These are phyloP conservation scores for Sordariomycetes sp. DNA, from an alignment of 2,329 filamentous ascomycete genomes.

Conservation along the genomic window DNA sequence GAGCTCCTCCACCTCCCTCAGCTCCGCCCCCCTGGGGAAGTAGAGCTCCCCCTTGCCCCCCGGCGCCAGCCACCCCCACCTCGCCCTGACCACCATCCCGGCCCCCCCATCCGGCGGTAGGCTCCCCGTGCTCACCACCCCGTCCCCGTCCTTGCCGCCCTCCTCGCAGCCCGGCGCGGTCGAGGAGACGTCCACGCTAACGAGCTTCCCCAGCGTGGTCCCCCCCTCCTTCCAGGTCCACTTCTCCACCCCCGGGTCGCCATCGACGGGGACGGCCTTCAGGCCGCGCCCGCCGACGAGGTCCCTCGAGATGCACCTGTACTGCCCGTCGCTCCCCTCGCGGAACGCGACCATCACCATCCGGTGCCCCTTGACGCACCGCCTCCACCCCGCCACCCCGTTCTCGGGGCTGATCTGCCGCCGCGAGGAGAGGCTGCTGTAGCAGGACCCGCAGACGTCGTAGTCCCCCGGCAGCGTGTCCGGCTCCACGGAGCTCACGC, in stretches of 20 bases:
- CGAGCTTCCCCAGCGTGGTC: slow-evolving; percentile 31
- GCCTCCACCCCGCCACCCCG: slow-evolving; percentile 70
- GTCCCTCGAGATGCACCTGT: slow-evolving; percentile 58
- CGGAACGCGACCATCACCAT: slow-evolving; percentile 76
- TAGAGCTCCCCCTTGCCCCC: slow-evolving; percentile 47
- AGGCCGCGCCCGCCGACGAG: slow-evolving; percentile 68
- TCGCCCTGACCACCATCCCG: slow-evolving; percentile 45
- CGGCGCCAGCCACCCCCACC: slow-evolving; percentile 71
- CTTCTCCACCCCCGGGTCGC: slow-evolving; percentile 27
- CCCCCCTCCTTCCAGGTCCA: slow-evolving; percentile 40
- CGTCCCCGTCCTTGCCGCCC: slow-evolving; percentile 10
- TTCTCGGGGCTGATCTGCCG: slow-evolving; percentile 64
- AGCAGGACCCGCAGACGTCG: slow-evolving; percentile 74
- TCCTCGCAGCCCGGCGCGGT: slow-evolving; percentile 21
- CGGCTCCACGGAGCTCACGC: slow-evolving; percentile 40
- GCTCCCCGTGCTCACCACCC: slow-evolving; percentile 12
- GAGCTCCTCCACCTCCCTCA: slow-evolving; percentile 74
- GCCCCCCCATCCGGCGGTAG: slow-evolving; percentile 71
- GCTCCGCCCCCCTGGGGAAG: slow-evolving; percentile 75
- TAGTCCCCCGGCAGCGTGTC: slow-evolving; percentile 60
- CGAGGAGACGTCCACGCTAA: slow-evolving; percentile 37
- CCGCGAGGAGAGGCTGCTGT: slow-evolving; percentile 52
- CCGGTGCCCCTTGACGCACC: slow-evolving; percentile 70
- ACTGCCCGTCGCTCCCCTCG: slow-evolving; percentile 54
- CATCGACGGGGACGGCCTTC: slow-evolving; percentile 40